A percentile compares a stretch with the other conserved stretches of the same genome.
phyloP scores from a whole-genome alignment of 805 yeast genomes.

The Starmerella roubikii region DNA sequence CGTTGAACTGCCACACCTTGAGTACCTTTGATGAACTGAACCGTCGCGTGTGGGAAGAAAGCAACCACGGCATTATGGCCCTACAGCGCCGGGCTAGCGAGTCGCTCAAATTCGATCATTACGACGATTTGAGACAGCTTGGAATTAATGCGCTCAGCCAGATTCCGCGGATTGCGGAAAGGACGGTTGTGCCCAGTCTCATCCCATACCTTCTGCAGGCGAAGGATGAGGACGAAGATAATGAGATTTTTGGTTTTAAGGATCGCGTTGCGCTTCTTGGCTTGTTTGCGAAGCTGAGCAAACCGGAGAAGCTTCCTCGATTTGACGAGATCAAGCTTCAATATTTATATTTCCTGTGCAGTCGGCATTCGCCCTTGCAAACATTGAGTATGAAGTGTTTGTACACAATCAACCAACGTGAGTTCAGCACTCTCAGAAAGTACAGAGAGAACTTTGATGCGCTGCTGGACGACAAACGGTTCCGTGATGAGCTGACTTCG shows the following conservation, averaged over 20 bases:
- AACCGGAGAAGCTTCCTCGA: conserved; percentile 41
- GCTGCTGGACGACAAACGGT: conserved; percentile 66
- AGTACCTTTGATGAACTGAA: neutral
- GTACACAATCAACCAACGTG: conserved; percentile 46
- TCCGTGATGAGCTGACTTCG: conserved; percentile 69
- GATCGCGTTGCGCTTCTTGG: conserved; percentile 36
- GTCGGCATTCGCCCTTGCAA: conserved; percentile 50
- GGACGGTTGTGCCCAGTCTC: conserved; percentile 36
- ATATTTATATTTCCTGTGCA: conserved; percentile 44
- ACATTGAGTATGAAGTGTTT: conserved; percentile 57
- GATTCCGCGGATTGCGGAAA: conserved; percentile 60
- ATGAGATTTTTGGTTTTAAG: conserved; percentile 12
- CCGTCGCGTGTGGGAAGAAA: neutral
- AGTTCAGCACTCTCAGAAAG: conserved; percentile 33
- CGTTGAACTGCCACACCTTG: neutral
- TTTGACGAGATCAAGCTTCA: conserved; percentile 41
- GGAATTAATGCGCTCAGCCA: conserved; percentile 42
- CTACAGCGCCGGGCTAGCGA: conserved; percentile 1
- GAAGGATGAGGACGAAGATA: conserved; percentile 3
- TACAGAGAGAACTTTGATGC: conserved; percentile 62
- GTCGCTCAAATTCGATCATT: conserved; percentile 3
- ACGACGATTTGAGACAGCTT: conserved; percentile 35
- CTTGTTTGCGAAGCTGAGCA: conserved; percentile 50
- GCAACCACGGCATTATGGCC: neutral
- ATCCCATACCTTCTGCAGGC: conserved; percentile 40